Conservation (phyloP, 2,329 filamentous ascomycete species). For the Fusarium sp. region DNA sequence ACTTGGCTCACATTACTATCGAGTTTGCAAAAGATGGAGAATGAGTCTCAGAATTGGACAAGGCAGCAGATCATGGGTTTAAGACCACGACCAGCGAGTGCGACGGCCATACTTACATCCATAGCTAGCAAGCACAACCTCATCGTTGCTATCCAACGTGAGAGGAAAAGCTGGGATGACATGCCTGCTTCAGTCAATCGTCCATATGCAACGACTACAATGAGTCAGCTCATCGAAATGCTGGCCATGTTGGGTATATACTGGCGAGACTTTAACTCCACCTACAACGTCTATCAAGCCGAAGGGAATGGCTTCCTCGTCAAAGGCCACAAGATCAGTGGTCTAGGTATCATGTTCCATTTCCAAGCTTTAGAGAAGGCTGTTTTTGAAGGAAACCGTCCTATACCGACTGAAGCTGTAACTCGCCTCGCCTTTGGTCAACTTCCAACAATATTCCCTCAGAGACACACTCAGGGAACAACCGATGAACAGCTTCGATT, state of each 20-base stretch:
- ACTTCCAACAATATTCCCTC: background rate
- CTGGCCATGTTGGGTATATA: slow-evolving; percentile 21
- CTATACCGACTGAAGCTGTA: background rate
- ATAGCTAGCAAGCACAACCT: slow-evolving; percentile 9
- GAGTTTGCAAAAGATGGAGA: slow-evolving; percentile 23
- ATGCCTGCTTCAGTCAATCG: slow-evolving; percentile 11
- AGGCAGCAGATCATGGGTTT: slow-evolving; percentile 21
- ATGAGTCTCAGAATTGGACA: slow-evolving; percentile 19
- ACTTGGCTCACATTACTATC: slow-evolving; percentile 4
- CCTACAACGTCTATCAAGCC: slow-evolving; percentile 12
- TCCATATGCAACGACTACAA: slow-evolving; percentile 13
- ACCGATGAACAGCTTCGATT: accelerated
- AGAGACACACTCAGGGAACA: accelerated
- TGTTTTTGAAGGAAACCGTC: slow-evolving; percentile 1
- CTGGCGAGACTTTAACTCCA: slow-evolving; percentile 16
- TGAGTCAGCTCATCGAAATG: slow-evolving; percentile 22
- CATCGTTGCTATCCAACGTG: background rate
- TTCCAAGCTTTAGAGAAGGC: slow-evolving; percentile 15
- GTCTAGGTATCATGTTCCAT: slow-evolving; percentile 5
- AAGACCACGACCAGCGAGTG: background rate
- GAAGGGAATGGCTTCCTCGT: slow-evolving; percentile 10
- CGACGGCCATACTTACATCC: slow-evolving; percentile 11
- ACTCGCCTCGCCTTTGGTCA: slow-evolving; percentile 10
- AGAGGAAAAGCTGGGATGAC: slow-evolving; percentile 26
- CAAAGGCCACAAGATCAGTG: slow-evolving; percentile 19